Evolutionary conservation across 805 yeast species (phyloP), one percentile per base, ranked within the genome.

Genomic region (Lachancea nothofagi): DNA sequence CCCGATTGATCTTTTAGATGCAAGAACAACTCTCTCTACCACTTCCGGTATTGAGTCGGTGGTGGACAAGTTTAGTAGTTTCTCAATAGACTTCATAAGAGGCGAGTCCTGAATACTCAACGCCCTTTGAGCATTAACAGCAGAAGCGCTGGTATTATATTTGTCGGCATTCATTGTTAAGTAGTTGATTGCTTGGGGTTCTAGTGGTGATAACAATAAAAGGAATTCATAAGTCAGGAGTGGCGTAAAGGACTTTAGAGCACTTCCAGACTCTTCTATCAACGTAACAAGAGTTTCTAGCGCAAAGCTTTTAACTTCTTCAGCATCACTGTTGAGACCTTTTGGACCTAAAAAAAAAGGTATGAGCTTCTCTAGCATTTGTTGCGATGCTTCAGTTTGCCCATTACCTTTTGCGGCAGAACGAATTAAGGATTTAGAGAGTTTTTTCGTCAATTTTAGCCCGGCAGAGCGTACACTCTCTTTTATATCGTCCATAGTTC

Each of bases 401-500:
- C 21, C 23, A 10, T 13, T 14, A 22, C 15, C 15, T 15, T 24
- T 22, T 15, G 7, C 4, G 3, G 29, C 29, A 18, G 75, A 69
- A 29, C 77, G 69, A 2, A 80, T 77, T 48, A 87, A 65, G 4
- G 74, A 69, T 13, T 78, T 71, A 0, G 95, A 77, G 20, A 89
- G 67, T 7, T 73, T 70, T 45, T 79, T 75, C 1, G 95, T 77
- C 27, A 93, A 65, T 25, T 72, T 73, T 28, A 71, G 64, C 7
- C 95, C 97, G 33, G 86, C 95, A 42, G 74, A 75, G 36, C 97
- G 70, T 3, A 93, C 96, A 62, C 94, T 83, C 26, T 86, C 96
- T 59, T 93, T 93, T 43, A 90, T 86, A 65, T 90, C 97, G 64
- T 90, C 98, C 74, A 90, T 75, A 0, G 77, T 75, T 53, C 98